Base-by-base conservation (phyloP, 345 rosid genomes). In the Gossypioides kirkii region DNA sequence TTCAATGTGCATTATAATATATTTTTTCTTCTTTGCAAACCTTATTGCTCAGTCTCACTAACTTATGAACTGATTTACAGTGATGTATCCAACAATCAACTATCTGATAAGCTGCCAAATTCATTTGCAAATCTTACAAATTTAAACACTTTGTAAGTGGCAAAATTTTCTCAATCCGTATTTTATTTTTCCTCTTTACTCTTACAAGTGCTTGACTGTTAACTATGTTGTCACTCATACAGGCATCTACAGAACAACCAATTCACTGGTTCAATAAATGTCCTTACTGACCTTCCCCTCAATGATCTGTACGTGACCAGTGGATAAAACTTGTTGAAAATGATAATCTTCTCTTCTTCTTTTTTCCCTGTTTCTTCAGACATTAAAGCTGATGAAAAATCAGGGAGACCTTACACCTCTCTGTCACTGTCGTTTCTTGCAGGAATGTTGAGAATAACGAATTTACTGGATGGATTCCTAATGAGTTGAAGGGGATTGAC, bases 381-480 rank as follows among this genome's bases (percentile, higher is more conserved):
- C 45, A 18, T 38, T 25, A 47, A 63, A 18, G 49, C 58, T 18
- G 20, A 62, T 17, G 4, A 47, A 49, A 52, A 49, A 49, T 49
- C 14, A 47, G n/a, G n/a, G 52, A 50, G 25, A 36, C 12, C 60
- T 71, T 10, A 72, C 42, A 43, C 55, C 13, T 28, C 25, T 26
- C 25, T 38, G 72, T 59, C 49, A 69, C 7, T 36, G 66, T 45
- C 42, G 26, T 45, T 49, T 0, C 43, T 74, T 71, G 53, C 89
- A 92, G 98, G 85, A 88, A 92, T 70, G 89, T 95, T 10, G 87
- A 79, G 69, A 84, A 95, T 81, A 92, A 95, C 81, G 72, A 86
- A 72, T 95, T 95, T 74, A 85, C 86, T 53, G 98, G 98, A 73
- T 95, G 94, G 98, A 82, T 95, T 20, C 99, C 98, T 20, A 76